Conservation (phyloP, 768 basidiomycete species). For the Sporobolomyces phaffii region DNA sequence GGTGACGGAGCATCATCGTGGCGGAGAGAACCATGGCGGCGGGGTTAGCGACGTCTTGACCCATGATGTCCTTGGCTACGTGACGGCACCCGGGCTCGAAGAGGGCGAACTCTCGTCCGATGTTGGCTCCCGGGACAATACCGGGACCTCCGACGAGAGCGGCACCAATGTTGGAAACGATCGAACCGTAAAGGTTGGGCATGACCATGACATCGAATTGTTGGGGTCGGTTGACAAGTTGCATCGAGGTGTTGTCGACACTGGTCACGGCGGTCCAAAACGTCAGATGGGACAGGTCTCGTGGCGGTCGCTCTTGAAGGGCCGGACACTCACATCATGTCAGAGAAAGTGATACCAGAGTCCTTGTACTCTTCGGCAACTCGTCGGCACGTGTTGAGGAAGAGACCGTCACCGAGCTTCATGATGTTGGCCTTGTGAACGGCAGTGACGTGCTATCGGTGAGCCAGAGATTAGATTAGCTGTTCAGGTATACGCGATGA, state of each 20-base stretch:
- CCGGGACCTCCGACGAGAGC: conserved; percentile 98
- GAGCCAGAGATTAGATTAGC: neutral
- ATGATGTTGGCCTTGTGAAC: conserved; percentile 99
- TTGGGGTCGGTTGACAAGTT: conserved; percentile 86
- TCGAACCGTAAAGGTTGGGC: conserved; percentile 91
- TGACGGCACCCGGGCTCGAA: conserved; percentile 96
- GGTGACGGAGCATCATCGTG: conserved; percentile 49
- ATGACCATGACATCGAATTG: conserved; percentile 99
- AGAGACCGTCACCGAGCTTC: conserved; percentile 96
- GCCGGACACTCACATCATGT: conserved; percentile 72
- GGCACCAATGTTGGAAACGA: conserved; percentile 96
- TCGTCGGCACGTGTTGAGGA: conserved; percentile 94
- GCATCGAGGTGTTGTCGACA: conserved; percentile 72
- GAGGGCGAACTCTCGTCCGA: conserved; percentile 95
- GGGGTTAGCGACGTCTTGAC: conserved; percentile 51
- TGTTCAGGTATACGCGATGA: neutral
- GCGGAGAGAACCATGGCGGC: conserved; percentile 49
- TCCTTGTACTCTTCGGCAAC: conserved; percentile 95
- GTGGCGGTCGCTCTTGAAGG: too few species aligned
- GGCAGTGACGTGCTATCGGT: conserved; percentile 97
- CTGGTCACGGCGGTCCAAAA: conserved; percentile 1
- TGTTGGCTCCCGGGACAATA: conserved; percentile 95
- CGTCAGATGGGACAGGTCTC: too few species aligned
- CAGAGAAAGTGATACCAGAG: conserved; percentile 82
- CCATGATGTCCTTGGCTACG: conserved; percentile 44